Base-by-base conservation (phyloP, 805 yeast species). In the Metschnikowia continentalis region DNA sequence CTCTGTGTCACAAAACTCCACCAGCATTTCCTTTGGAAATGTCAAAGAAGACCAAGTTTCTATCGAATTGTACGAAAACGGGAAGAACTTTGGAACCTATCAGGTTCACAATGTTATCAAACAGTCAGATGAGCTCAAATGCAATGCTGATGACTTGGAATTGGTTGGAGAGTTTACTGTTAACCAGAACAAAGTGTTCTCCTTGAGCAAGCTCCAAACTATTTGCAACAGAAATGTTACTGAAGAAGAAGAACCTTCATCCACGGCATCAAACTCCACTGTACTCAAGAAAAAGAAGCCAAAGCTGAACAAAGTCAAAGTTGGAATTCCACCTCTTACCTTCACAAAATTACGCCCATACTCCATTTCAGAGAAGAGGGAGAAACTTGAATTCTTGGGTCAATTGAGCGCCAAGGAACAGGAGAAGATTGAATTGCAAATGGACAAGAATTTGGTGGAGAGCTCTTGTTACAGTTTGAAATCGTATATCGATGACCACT, bases 381-480 rank as follows among this genome's bases (percentile, higher is more conserved):
- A 66, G 23, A 69, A 84, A 7, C 65, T 69, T 30, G 59, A 68
- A 5, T 82, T 81, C 51, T 72, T 92, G 58, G 67, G 69, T 36
- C 69, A 69, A 15, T 73, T 86, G 64, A 82, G 80, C 51, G 62
- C 64, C 20, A 73, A 73, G 50, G 96, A 90, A 58, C 66, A 69
- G 13, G 81, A 75, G 48, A 75, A 88, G 48, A 67, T 70, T 30
- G 68, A 72, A 48, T 68, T 80, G 38, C 87, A 87, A 42, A 81
- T 81, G 50, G 68, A 79, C 32, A 78, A 81, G 57, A 92, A 91
- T 65, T 68, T 75, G 35, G 76, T 92, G 19, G 98, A 92, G 68
- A 77, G 83, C 19, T 69, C 79, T n/a, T 72, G 90, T 48, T 91
- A 92, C 69, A 77, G 77, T 51, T 74, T 88, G 32, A 81, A 96